Percentiles rank a stretch among this genome's conserved stretches.
Evolutionary conservation across 176 grass and related monocot genomes (phyloP).

Genomic region (maize (Zea mays)): Zm-B73-REFERENCE-NAM-5.0 NC_050098.1:211176001-211176500

Average conservation of each 20-base stretch:
- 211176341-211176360: conserved; percentile 98
- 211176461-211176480: conserved; percentile 83
- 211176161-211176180: conserved; percentile 58
- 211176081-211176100: conserved; percentile 71
- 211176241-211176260: conserved; percentile 62
- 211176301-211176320: conserved; percentile 70
- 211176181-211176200: conserved; percentile 45
- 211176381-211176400: conserved; percentile 52
- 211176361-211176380: conserved; percentile 89
- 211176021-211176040: conserved; percentile 86
- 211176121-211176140: conserved; percentile 41
- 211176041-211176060: conserved; percentile 98
- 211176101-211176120: conserved; percentile 67
- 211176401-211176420: conserved; percentile 84
- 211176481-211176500: conserved; percentile 98
- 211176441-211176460: conserved; percentile 78
- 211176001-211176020: conserved; percentile 45
- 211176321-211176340: conserved; percentile 82
- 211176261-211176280: conserved; percentile 81
- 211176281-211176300: conserved; percentile 94
- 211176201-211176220: conserved; percentile 39
- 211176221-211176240: conserved; percentile 44
- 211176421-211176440: conserved; percentile 88
- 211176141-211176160: conserved; percentile 53
- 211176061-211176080: conserved; percentile 81